phyloP scores from a whole-genome alignment of 176 grass and related monocot genomes.

The Musa troglodytarum region DNA sequence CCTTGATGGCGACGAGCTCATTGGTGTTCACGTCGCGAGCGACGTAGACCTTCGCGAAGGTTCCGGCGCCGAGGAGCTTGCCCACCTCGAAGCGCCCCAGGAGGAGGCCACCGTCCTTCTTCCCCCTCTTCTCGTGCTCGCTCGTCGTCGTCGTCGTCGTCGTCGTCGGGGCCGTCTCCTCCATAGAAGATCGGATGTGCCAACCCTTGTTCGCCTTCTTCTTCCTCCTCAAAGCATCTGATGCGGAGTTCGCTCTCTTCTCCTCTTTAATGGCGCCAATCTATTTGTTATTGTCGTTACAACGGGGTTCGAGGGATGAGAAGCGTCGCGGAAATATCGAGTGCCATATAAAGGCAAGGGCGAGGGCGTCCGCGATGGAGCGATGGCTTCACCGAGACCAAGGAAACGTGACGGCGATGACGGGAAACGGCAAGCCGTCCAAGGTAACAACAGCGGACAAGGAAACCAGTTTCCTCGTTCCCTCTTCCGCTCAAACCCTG shows the following conservation, averaged over 20 bases:
- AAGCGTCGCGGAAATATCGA: not conserved
- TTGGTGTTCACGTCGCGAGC: conserved; percentile 47
- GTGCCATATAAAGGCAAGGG: not conserved
- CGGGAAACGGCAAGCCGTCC: too few species aligned
- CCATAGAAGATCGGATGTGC: not conserved
- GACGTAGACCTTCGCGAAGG: conserved; percentile 94
- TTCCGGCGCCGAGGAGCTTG: conserved; percentile 61
- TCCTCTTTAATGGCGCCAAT: too few species aligned
- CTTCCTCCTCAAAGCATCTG: not conserved
- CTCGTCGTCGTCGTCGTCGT: not conserved
- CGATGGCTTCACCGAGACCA: too few species aligned
- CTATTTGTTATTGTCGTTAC: too few species aligned
- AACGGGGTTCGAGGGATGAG: not conserved
- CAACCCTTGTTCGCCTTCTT: not conserved
- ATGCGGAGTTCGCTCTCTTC: too few species aligned
- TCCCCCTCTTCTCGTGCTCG: not conserved
- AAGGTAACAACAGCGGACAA: too few species aligned
- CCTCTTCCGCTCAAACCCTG: too few species aligned
- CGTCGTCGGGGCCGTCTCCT: not conserved
- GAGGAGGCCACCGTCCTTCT: conserved; percentile 27
- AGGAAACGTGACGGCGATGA: not conserved
- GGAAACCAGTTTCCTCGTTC: too few species aligned
- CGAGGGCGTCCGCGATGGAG: not conserved
- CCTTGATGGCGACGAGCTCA: conserved; percentile 81
- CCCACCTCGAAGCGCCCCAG: conserved; percentile 78